Percentiles rank a stretch among this genome's conserved stretches.
phyloP scores from a whole-genome alignment of 2,329 filamentous ascomycete species.

The Botryotinia convoluta region DNA sequence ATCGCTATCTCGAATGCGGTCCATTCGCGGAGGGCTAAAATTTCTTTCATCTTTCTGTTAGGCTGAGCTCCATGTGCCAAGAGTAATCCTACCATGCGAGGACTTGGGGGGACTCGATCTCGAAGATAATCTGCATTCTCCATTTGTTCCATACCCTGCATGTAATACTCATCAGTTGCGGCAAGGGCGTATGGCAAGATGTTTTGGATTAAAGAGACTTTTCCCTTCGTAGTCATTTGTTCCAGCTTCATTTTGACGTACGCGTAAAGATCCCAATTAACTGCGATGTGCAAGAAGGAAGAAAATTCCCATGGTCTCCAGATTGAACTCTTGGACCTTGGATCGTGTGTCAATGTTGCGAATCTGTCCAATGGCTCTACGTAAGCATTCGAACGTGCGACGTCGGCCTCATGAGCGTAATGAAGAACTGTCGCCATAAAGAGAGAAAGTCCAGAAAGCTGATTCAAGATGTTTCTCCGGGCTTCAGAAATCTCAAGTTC shows the following conservation, averaged over 20 bases:
- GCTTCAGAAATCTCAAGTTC: not conserved
- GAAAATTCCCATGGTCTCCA: too few relatives aligned
- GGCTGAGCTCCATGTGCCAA: not conserved
- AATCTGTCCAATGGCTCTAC: not conserved
- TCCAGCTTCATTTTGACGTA: too few relatives aligned
- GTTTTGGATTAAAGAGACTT: too few relatives aligned
- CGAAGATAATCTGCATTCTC: not conserved
- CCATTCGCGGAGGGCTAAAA: not conserved
- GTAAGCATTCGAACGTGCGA: not conserved
- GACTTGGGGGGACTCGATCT: not conserved
- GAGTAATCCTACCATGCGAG: not conserved
- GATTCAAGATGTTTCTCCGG: not conserved
- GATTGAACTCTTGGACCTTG: too few relatives aligned
- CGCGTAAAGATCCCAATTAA: not conserved
- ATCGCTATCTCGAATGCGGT: not conserved
- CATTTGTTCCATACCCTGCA: not conserved
- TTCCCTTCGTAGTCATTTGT: too few relatives aligned
- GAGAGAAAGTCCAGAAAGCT: not conserved
- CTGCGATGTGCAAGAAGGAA: not conserved
- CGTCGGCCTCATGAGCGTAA: not conserved
- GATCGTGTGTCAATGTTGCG: not conserved
- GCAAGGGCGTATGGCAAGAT: constrained; percentile 2
- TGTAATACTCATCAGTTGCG: not conserved
- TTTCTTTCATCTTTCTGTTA: not conserved
- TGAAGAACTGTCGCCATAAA: not conserved